Conservation (phyloP, 2,329 filamentous ascomycete genomes). For the Didymella sp. region DNA sequence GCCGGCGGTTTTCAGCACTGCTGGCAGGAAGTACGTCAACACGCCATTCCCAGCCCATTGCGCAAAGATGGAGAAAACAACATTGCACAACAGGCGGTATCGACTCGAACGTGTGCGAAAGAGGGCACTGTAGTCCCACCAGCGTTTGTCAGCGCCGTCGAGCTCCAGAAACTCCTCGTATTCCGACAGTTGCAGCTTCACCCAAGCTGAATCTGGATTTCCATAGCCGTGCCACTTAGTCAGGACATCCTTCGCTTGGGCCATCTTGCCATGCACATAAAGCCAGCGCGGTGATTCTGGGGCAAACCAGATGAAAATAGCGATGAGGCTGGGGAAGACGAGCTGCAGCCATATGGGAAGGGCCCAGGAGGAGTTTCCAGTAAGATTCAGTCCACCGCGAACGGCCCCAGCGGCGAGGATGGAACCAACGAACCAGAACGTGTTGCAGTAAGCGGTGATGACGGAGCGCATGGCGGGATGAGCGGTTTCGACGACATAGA, state of each 20-base stretch:
- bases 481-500: conserved; percentile 69
- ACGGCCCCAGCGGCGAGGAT: conserved; percentile 59
- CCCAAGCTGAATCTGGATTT: conserved; percentile 42
- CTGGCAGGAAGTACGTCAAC: conserved; percentile 25
- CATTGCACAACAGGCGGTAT: conserved; percentile 60
- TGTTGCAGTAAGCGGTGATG: conserved; percentile 65
- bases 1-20: not conserved
- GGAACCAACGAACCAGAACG: conserved; percentile 60
- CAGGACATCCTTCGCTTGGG: conserved; percentile 64
- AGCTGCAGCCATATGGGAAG: conserved; percentile 46
- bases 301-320: conserved; percentile 58
- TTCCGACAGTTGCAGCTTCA: conserved; percentile 47
- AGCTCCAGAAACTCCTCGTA: conserved; percentile 41
- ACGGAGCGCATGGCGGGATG: conserved; percentile 69
- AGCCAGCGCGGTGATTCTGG: conserved; percentile 61
- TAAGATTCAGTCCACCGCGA: conserved; percentile 49
- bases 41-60: conserved; percentile 52
- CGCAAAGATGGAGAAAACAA: conserved; percentile 62
- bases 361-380: conserved; percentile 59
- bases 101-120: conserved; percentile 57
- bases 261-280: conserved; percentile 60
- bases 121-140: conserved; percentile 41
- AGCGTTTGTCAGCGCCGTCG: conserved; percentile 36
- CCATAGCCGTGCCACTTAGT: conserved; percentile 64
- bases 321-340: conserved; percentile 49